Base-by-base conservation (phyloP, 192 early-diverging fungal species). In the Umbelopsis sp. region DNA sequence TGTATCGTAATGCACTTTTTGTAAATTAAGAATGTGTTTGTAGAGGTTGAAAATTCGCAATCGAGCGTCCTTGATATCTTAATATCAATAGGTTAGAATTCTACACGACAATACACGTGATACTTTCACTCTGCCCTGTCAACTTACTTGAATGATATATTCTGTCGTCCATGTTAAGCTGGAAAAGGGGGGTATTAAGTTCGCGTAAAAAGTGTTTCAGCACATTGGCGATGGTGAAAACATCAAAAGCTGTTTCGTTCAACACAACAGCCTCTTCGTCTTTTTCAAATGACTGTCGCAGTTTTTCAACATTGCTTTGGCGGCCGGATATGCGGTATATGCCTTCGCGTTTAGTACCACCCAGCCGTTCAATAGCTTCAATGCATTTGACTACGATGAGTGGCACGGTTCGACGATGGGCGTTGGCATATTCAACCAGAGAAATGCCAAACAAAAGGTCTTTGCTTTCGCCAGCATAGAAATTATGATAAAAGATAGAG, bases 181-280 rank as follows among this genome's bases (percentile, higher is more conserved):
- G 72, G 64, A 91, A 82, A 35, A 91, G 64, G 27, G 90, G 90
- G 21, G 81, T 76, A 11, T 85, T 80, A 16, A 92, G 71, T 61
- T 89, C 83, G 12, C 91, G 77, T 5, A 92, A 71, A 72, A 86
- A 92, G 45, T 86, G 76, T 55, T 92, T 92, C 10, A 92, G 73
- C 0, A 91, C 72, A 0, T 79, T 83, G 0, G 90, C 87, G 27
- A 92, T 80, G 0, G 85, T 82, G 37, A 89, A 77, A 10, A 88
- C 80, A 66, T 92, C 91, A 58, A n/a, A 77, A 13, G 41, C 51
- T 25, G 67, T 71, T 18, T 75, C 47, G 44, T 65, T 69, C 4
- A 76, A 68, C 12, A 66, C 69, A 2, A 69, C 35, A 1, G 50
- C 47, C n/a, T 66, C 58, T 48, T 80, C 78, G 47, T 76, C 74